Base-by-base conservation (phyloP, 306 rosid genomes). In the Canavalia ensiformis region DNA sequence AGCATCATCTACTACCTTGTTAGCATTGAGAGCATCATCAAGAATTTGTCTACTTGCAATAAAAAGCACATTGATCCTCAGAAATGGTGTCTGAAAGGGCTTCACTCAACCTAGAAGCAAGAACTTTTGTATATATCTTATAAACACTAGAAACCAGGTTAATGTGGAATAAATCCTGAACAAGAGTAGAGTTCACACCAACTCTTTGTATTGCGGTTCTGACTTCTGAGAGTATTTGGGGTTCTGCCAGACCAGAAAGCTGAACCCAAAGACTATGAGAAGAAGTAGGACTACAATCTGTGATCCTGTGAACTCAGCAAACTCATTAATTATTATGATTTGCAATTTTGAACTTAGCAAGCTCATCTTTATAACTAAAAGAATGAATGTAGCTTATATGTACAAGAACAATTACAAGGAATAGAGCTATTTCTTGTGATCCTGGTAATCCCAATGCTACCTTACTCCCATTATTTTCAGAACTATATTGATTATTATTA, bases 301-400 rank as follows among this genome's bases (percentile, higher is more conserved):
- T 57, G 25, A 18, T 18, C 25, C 25, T 18, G 25, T 18, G 25
- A 18, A 18, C 25, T 18, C 25, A 18, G 25, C 25, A 18, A 18
- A 18, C 25, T 18, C 25, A 18, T 18, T 18, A 18, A 18, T 0
- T 50, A 0, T 50, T 10, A 18, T 35, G 35, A 51, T 34, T 51
- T 72, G 49, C 13, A 12, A 46, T 71, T 71, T 71, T 12, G 31
- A 44, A 50, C 76, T 28, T 33, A 50, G 47, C 62, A 11, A 50
- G 47, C 12, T 69, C 59, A 69, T 55, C 25, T 11, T 18, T 73
- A 18, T 29, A 45, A 33, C 25, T 31, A 13, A 46, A 75, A 34
- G 47, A 75, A 41, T 4, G 34, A n/a, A 59, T 46, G 7, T 59
- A 8, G 12, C 70, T 45, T 45, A 59, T 33, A 33, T 13, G 39